Conservation (phyloP, 73 alveolate species). For the Diophrys sp. region DNA sequence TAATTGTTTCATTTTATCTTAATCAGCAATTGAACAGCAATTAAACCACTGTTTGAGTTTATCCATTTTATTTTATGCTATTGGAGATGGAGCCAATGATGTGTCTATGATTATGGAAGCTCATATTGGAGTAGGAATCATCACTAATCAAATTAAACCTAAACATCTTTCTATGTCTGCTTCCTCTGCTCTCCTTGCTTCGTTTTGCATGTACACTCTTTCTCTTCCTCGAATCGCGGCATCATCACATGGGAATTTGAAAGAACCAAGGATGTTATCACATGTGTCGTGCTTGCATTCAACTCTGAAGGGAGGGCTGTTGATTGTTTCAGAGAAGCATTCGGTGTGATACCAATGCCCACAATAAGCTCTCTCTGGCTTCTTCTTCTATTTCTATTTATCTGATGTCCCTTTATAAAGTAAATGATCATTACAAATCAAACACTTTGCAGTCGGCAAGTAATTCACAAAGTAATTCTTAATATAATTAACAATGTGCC, state of each 20-base stretch:
- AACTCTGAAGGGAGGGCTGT: conserved; percentile 10
- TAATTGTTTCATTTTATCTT: neutral
- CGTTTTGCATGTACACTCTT: conserved; percentile 1
- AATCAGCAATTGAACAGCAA: neutral
- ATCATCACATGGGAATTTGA: conserved; percentile 2
- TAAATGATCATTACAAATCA: neutral
- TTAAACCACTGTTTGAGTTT: neutral
- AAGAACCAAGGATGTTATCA: neutral
- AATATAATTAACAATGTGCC: conserved; percentile 6
- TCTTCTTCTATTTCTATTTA: neutral
- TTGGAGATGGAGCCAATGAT: too few relatives aligned
- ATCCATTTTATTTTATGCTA: neutral
- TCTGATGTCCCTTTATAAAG: neutral
- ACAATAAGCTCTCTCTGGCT: conserved; percentile 14
- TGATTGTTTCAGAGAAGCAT: neutral
- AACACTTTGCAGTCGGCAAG: conserved; percentile 17
- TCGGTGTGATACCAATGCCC: conserved; percentile 14
- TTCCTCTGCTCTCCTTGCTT: conserved; percentile 1
- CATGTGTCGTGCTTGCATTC: neutral
- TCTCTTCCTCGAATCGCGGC: conserved; percentile 4
- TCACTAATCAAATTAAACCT: neutral
- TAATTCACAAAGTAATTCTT: conserved; percentile 1
- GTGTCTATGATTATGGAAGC: too few relatives aligned
- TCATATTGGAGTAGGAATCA: too few relatives aligned
- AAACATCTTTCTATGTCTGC: conserved; percentile 7